Percentiles rank a stretch among this genome's conserved stretches.
Conservation (phyloP, 2,329 filamentous ascomycete genomes). For the Dactylellina drechsleri region DNA sequence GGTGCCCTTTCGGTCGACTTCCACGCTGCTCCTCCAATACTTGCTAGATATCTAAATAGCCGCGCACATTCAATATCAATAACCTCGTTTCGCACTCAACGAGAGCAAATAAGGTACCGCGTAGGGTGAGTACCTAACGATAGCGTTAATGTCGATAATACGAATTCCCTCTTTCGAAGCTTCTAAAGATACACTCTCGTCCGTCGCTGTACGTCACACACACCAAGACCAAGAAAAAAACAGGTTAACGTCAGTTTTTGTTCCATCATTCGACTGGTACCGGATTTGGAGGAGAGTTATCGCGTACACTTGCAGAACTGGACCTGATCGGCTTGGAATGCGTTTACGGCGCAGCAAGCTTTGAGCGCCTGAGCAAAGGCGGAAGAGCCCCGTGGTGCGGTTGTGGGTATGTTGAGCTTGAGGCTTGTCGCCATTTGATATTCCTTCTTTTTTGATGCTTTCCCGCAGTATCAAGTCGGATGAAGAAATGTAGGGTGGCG, state of each 20-base stretch:
- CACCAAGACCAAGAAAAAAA: not conserved
- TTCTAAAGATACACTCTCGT: conserved; percentile 56
- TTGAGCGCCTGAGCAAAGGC: conserved; percentile 58
- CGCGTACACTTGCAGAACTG: conserved; percentile 58
- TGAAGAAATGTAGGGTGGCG: no score
- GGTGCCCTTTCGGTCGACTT: conserved; percentile 50
- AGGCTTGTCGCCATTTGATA: conserved; percentile 54
- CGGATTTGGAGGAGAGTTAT: not conserved
- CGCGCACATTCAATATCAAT: not conserved
- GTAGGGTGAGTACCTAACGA: conserved; percentile 56
- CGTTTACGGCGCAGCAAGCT: conserved; percentile 57
- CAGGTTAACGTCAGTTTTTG: not conserved
- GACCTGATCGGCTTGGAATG: conserved; percentile 56
- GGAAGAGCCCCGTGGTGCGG: conserved; percentile 56
- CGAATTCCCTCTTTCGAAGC: conserved; percentile 56
- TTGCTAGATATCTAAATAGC: conserved; percentile 42
- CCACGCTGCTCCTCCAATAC: conserved; percentile 56
- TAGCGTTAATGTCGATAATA: conserved; percentile 58
- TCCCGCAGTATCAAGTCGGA: not conserved
- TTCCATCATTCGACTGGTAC: not conserved
- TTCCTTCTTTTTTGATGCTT: not conserved
- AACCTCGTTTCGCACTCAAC: not conserved
- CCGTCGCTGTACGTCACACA: conserved; percentile 46
- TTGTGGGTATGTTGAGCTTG: conserved; percentile 59
- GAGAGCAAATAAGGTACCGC: not conserved